Percentiles rank a stretch among this genome's conserved stretches.
These are phyloP conservation scores for Diversispora epigaea DNA, from an alignment of 192 early-diverging fungal species.

Conservation along the genomic window DNA sequence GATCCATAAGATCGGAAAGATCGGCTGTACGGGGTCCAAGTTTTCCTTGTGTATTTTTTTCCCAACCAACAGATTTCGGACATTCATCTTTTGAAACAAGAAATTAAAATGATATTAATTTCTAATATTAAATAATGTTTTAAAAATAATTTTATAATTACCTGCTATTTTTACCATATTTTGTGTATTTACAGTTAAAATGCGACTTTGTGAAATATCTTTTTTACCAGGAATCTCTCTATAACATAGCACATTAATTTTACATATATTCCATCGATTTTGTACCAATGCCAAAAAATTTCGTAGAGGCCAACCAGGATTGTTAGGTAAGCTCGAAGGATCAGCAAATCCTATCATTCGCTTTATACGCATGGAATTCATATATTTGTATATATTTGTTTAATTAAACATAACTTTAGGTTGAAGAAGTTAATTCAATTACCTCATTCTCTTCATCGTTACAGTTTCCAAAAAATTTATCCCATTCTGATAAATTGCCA, in stretches of 20 bases:
- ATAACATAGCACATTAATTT: conserved; percentile 63
- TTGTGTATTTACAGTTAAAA: conserved; percentile 51
- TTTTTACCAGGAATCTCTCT: conserved; percentile 54
- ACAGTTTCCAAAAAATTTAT: conserved; percentile 48
- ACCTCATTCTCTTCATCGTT: conserved; percentile 39
- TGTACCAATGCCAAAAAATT: conserved; percentile 76
- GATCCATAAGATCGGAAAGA: conserved; percentile 88
- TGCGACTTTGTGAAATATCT: conserved; percentile 47
- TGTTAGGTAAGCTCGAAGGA: conserved; percentile 69
- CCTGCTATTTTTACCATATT: conserved; percentile 15
- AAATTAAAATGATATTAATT: neutral
- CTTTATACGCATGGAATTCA: conserved; percentile 13
- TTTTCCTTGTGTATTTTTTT: conserved; percentile 76
- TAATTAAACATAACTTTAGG: too few species aligned
- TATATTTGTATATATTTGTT: neutral
- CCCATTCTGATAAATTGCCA: conserved; percentile 56
- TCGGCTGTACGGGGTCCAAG: conserved; percentile 81
- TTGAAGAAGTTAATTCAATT: neutral
- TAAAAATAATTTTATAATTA: neutral
- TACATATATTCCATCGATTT: conserved; percentile 48
- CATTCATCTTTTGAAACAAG: conserved; percentile 32
- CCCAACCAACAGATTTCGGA: conserved; percentile 88
- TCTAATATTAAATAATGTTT: neutral
- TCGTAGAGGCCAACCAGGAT: conserved; percentile 93
- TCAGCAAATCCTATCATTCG: conserved; percentile 79